phyloP scores from a whole-genome alignment of 768 basidiomycete genomes.

The Ramaria sp. region DNA sequence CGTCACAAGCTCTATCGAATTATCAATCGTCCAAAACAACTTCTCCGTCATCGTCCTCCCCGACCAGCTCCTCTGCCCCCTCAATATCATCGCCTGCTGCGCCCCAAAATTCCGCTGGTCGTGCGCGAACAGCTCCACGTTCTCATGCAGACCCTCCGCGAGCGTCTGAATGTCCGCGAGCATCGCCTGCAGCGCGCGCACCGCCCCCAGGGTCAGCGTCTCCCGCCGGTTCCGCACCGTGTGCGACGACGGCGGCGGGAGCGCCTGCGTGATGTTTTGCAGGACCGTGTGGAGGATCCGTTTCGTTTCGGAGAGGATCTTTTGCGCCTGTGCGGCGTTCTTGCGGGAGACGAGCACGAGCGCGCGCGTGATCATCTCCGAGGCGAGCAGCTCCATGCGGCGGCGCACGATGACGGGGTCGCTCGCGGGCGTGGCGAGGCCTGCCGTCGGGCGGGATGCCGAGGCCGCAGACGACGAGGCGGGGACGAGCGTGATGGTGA shows the following conservation, averaged over 20 bases:
- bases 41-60: slow-evolving; percentile 83
- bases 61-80: slow-evolving; percentile 95
- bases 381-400: slow-evolving; percentile 91
- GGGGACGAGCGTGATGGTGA: slow-evolving; percentile 86
- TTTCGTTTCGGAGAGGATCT: slow-evolving; percentile 84
- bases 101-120: slow-evolving; percentile 94
- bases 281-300: slow-evolving; percentile 87
- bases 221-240: slow-evolving; percentile 72
- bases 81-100: slow-evolving; percentile 95
- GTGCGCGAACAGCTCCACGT: slow-evolving; percentile 84
- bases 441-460: too few species aligned
- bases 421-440: too few species aligned
- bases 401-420: slow-evolving; percentile 88
- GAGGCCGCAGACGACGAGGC: slow-evolving; percentile 23
- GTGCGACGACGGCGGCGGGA: slow-evolving; percentile 44
- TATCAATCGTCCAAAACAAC: slow-evolving; percentile 88
- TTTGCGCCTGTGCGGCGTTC: slow-evolving; percentile 84
- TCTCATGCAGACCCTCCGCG: slow-evolving; percentile 82
- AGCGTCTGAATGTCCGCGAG: slow-evolving; percentile 81
- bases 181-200: slow-evolving; percentile 76
- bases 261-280: slow-evolving; percentile 66
- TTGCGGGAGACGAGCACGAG: slow-evolving; percentile 86
- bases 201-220: slow-evolving; percentile 55
- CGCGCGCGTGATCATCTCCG: slow-evolving; percentile 94
- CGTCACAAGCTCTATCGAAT: slow-evolving; percentile 77